Evolutionary conservation across 768 basidiomycete genomes (phyloP), one percentile per base, ranked within the genome.

Genomic region (Clavaria fumosa): DNA sequence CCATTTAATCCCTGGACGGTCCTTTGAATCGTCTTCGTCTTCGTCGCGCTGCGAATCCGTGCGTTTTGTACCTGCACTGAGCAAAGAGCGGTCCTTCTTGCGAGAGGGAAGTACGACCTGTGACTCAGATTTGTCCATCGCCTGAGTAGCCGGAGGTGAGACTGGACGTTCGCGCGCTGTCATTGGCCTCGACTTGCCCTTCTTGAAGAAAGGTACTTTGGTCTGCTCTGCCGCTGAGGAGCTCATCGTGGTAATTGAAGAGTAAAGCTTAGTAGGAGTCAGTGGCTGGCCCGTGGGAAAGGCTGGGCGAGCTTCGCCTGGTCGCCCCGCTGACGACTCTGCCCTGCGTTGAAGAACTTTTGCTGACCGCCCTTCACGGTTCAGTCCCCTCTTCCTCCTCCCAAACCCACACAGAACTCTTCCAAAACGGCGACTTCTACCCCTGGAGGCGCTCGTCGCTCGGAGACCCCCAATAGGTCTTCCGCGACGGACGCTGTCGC

Each of bases 401-500:
- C 59, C 54, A 52, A 58, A 53, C 50, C 54, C 50, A 56, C 51
- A 60, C 23, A 15, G 5, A 57, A 54, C 50, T 59, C 48, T 47
- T 64, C 53, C 66, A 75, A 75, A 76, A 75, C 74, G 72, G 72
- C 74, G 66, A 72, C 72, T 59, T 65, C 67, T 64, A 65, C 69
- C 69, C 73, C 70, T 62, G 75, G 67, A 66, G 72, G 64, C 60
- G 55, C 61, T 59, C 64, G 74, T 66, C 75, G 75, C 62, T 73
- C 72, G 68, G 72, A 74, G 70, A 75, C 74, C 60, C 69, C 72
- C 60, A 68, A 69, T 66, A 76, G 79, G 77, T 75, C 76, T 71
- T 76, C 78, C 64, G 72, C 77, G 62, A 84, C 83, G 82, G 82
- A 84, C 65, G 80, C 72, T 55, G n/a, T n/a, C n/a, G n/a, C n/a